Evolutionary conservation across 176 grass and related monocot species (phyloP).

Genomic region (Luzula sylvatica): DNA sequence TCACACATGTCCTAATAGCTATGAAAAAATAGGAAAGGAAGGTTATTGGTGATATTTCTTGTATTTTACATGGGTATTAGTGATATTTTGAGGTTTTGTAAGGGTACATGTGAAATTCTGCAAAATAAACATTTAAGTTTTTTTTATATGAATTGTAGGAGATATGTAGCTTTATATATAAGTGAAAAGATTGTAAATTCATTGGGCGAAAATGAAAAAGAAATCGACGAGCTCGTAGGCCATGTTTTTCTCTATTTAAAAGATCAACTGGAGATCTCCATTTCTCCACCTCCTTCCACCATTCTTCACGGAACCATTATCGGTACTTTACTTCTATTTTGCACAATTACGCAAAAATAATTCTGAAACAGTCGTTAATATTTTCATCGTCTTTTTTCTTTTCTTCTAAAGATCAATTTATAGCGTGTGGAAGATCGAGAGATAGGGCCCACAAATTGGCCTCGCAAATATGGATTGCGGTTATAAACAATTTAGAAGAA

Average conservation of each 20-base stretch:
- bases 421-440: constrained; percentile 70
- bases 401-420: constrained; percentile 82
- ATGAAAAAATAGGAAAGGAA: no score
- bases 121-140: no score
- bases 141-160: constrained; percentile 31
- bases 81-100: no score
- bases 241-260: constrained; percentile 88
- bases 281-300: constrained; percentile 54
- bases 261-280: constrained; percentile 59
- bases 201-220: constrained; percentile 35
- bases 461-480: constrained; percentile 80
- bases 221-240: constrained; percentile 76
- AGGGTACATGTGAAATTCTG: no score
- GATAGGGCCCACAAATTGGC: constrained; percentile 91
- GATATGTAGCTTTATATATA: constrained; percentile 75
- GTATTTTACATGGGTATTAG: no score
- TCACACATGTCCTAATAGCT: neutral
- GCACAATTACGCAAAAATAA: no score
- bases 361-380: no score
- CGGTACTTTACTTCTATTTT: constrained; percentile 21
- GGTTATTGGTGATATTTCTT: no score
- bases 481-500: constrained; percentile 96
- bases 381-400: neutral
- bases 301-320: constrained; percentile 98
- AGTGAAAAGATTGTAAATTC: constrained; percentile 61